Percentiles rank a stretch among this genome's conserved stretches.
Conservation (phyloP, 2,329 filamentous ascomycete species). For the Madurella mycetomatis region DNA sequence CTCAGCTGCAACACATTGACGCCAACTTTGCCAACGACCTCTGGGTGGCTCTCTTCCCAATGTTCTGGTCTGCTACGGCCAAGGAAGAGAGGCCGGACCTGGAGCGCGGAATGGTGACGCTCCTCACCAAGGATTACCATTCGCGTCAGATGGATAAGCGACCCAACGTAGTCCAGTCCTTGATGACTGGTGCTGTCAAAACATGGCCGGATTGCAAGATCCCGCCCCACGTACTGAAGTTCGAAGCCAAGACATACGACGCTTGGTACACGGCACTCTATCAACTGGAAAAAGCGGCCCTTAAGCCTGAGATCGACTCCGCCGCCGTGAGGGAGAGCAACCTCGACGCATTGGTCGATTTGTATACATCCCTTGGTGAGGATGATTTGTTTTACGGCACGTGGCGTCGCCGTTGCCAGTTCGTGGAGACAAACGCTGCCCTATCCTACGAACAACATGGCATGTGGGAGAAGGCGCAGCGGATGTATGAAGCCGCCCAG, state of each 20-base stretch:
- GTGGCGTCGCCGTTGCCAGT: conserved; percentile 91
- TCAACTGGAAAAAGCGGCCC: conserved; percentile 83
- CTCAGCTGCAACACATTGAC: conserved; percentile 89
- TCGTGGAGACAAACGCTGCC: conserved; percentile 94
- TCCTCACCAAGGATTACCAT: conserved; percentile 94
- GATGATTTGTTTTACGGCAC: conserved; percentile 97
- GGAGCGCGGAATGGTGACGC: conserved; percentile 81
- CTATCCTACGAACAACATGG: conserved; percentile 98
- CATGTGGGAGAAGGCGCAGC: conserved; percentile 98
- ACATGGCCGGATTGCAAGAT: conserved; percentile 86
- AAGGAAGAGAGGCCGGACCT: conserved; percentile 87
- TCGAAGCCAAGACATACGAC: conserved; percentile 87
- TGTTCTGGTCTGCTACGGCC: conserved; percentile 85
- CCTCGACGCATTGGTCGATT: conserved; percentile 87
- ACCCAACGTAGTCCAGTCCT: conserved; percentile 89
- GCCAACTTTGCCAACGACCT: conserved; percentile 76
- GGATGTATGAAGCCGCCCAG: conserved; percentile 92
- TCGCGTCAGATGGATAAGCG: conserved; percentile 89
- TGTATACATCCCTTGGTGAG: conserved; percentile 87
- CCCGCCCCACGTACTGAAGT: conserved; percentile 94
- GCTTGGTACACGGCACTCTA: conserved; percentile 94
- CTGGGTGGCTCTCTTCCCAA: conserved; percentile 86
- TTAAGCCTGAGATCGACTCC: conserved; percentile 80
- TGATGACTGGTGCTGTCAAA: conserved; percentile 82
- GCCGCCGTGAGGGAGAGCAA: conserved; percentile 85